Evolutionary conservation across 1,139 yeast species (phyloP).

Genomic region (Tardiomyces blankii): DNA sequence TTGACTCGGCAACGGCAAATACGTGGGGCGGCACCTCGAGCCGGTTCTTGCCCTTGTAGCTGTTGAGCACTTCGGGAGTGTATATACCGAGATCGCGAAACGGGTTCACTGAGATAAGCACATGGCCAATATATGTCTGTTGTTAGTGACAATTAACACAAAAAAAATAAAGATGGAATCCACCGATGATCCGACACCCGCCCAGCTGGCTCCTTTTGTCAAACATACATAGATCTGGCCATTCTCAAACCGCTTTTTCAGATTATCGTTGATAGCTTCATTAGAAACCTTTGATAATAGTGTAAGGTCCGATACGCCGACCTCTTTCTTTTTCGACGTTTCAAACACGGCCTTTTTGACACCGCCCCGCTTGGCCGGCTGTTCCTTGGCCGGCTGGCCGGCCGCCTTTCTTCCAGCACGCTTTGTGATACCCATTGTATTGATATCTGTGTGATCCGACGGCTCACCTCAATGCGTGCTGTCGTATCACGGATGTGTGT

Average conservation of each 20-base stretch:
- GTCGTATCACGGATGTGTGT: not conserved
- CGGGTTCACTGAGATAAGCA: slow-evolving; percentile 88
- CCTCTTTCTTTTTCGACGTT: slow-evolving; percentile 81
- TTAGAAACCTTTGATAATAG: slow-evolving; percentile 80
- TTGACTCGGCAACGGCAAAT: slow-evolving; percentile 92
- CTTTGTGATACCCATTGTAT: slow-evolving; percentile 60
- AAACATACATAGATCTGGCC: slow-evolving; percentile 59
- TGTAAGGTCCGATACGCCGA: slow-evolving; percentile 93
- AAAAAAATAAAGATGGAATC: no score
- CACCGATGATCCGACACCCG: no score
- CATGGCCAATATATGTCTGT: slow-evolving; percentile 29
- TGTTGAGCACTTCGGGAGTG: slow-evolving; percentile 60
- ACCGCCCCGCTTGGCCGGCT: slow-evolving; percentile 45
- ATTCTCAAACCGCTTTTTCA: slow-evolving; percentile 80
- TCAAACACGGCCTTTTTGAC: slow-evolving; percentile 93
- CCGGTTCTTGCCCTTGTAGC: slow-evolving; percentile 85
- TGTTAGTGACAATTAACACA: slow-evolving; percentile 2
- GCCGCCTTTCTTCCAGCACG: slow-evolving; percentile 59
- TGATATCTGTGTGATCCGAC: not conserved
- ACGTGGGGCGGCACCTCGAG: slow-evolving; percentile 98
- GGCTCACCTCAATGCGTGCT: not conserved
- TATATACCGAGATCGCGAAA: slow-evolving; percentile 94
- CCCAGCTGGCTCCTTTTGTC: no score
- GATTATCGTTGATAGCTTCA: slow-evolving; percentile 85
- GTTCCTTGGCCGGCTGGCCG: slow-evolving; percentile 16